Conservation (phyloP, 148 eudicot genomes). For the Dianthus caryophyllus region DNA sequence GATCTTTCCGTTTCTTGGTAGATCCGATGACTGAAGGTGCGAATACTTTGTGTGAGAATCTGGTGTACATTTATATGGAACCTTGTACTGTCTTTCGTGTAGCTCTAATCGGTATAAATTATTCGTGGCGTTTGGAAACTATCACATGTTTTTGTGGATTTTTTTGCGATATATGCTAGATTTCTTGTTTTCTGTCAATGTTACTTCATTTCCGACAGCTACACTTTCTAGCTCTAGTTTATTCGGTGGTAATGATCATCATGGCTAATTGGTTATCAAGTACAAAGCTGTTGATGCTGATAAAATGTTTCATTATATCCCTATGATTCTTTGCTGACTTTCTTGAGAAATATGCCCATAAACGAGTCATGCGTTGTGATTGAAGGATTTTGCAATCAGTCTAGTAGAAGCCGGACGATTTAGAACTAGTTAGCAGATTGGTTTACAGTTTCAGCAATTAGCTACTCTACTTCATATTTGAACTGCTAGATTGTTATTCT, state of each 20-base stretch:
- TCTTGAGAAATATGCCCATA: neutral
- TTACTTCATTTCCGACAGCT: too few species aligned
- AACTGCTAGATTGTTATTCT: too few species aligned
- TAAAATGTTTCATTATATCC: neutral
- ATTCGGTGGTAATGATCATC: neutral
- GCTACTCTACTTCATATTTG: neutral
- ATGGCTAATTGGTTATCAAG: too few species aligned
- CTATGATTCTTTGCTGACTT: neutral
- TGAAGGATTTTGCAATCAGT: neutral
- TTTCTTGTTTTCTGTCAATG: too few species aligned
- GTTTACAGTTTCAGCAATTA: neutral
- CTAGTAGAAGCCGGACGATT: too few species aligned
- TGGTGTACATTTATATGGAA: neutral
- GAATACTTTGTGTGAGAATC: conserved; percentile 9
- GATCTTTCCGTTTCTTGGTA: conserved; percentile 26
- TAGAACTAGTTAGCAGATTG: neutral
- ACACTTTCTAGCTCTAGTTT: neutral
- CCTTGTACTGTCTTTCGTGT: neutral
- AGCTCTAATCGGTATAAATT: neutral
- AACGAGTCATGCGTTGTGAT: neutral
- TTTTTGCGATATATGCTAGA: too few species aligned
- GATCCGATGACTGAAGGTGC: conserved; percentile 16
- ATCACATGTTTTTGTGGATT: neutral
- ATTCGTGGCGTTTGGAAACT: neutral
- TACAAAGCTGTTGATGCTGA: too few species aligned